Evolutionary conservation across 2,329 filamentous ascomycete genomes (phyloP).

Genomic region (Emergomyces orientalis): DNA sequence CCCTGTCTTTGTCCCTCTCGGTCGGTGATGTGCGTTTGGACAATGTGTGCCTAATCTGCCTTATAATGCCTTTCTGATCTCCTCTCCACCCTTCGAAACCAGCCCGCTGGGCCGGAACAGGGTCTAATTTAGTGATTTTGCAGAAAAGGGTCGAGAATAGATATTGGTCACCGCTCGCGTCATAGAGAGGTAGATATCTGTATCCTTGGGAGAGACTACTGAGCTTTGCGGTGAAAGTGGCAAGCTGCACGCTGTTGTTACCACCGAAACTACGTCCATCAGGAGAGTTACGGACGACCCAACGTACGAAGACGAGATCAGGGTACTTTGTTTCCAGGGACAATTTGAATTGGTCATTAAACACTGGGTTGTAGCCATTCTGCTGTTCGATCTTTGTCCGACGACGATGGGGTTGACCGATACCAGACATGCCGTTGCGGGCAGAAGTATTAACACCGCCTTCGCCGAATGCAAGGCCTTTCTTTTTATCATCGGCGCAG

Average conservation of each 20-base stretch:
- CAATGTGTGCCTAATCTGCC: slow-evolving; percentile 36
- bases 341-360: slow-evolving; percentile 70
- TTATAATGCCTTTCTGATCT: slow-evolving; percentile 34
- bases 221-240: slow-evolving; percentile 87
- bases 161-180: slow-evolving; percentile 83
- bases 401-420: slow-evolving; percentile 63
- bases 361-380: slow-evolving; percentile 90
- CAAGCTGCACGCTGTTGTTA: slow-evolving; percentile 55
- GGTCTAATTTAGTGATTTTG: slow-evolving; percentile 60
- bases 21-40: slow-evolving; percentile 36
- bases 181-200: slow-evolving; percentile 80
- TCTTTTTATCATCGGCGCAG: slow-evolving; percentile 82
- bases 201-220: slow-evolving; percentile 84
- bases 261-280: slow-evolving; percentile 64
- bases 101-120: slow-evolving; percentile 34
- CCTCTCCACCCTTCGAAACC: slow-evolving; percentile 32
- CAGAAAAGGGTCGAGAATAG: slow-evolving; percentile 93
- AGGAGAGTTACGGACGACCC: slow-evolving; percentile 78
- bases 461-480: slow-evolving; percentile 57
- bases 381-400: slow-evolving; percentile 72
- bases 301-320: slow-evolving; percentile 85
- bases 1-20: slow-evolving; percentile 28
- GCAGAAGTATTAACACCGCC: slow-evolving; percentile 57
- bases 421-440: slow-evolving; percentile 55
- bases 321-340: slow-evolving; percentile 88